phyloP scores from a whole-genome alignment of 1,139 yeast genomes.

The Candida sp. region DNA sequence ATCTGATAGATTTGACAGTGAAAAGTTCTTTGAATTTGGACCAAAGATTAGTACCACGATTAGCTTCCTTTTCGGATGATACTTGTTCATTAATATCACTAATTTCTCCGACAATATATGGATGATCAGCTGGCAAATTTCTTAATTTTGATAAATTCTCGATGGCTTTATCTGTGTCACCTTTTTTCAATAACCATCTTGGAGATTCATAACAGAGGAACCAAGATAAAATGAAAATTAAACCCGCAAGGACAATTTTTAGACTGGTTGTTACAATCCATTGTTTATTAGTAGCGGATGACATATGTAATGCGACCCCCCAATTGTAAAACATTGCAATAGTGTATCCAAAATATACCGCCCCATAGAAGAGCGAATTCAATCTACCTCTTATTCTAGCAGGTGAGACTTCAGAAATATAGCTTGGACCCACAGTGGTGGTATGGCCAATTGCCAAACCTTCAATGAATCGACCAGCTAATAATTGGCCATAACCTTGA shows the following conservation, averaged over 20 bases:
- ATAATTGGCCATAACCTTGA: conserved; percentile 43
- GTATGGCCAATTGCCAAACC: conserved; percentile 58
- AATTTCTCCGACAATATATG: conserved; percentile 45
- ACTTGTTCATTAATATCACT: conserved; percentile 41
- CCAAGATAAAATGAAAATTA: conserved; percentile 33
- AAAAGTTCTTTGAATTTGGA: conserved; percentile 28
- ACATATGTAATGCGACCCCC: conserved; percentile 34
- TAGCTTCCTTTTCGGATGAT: conserved; percentile 27
- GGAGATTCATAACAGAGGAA: conserved; percentile 37
- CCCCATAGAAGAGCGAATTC: conserved; percentile 50
- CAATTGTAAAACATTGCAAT: conserved; percentile 50
- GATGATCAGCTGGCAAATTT: conserved; percentile 42
- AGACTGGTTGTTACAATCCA: conserved; percentile 37
- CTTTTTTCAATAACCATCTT: conserved; percentile 35
- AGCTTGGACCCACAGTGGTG: conserved; percentile 54
- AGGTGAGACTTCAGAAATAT: conserved; percentile 53
- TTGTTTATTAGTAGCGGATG: conserved; percentile 24
- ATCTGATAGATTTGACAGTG: conserved; percentile 27
- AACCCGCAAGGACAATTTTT: conserved; percentile 41
- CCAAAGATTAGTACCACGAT: conserved; percentile 19
- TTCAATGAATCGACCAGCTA: conserved; percentile 53
- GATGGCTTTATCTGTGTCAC: conserved; percentile 26
- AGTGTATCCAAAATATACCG: conserved; percentile 54
- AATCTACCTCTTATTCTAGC: conserved; percentile 50
- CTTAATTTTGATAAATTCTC: conserved; percentile 39